A percentile compares a stretch with the other conserved stretches of the same genome.
These are phyloP conservation scores for Megacollybia marginata DNA, from an alignment of 768 basidiomycete species.

Conservation along the genomic window DNA sequence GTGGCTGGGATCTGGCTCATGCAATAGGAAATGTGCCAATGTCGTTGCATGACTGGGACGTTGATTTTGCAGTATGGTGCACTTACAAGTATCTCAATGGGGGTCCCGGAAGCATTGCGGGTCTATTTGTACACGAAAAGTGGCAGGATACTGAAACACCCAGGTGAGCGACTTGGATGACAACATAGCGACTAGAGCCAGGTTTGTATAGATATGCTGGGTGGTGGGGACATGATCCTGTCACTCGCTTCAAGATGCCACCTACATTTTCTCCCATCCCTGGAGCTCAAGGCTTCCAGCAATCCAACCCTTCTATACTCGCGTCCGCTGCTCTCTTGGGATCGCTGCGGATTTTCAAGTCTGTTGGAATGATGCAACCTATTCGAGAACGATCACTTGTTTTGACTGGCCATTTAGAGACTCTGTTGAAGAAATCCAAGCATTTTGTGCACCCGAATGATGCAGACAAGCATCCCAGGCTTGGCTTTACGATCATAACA, in stretches of 20 bases:
- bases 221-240: slow-evolving; percentile 95
- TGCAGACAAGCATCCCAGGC: slow-evolving; percentile 17
- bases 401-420: slow-evolving; percentile 69
- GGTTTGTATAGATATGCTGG: slow-evolving; percentile 63
- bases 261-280: slow-evolving; percentile 72
- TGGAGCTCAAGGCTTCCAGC: slow-evolving; percentile 93
- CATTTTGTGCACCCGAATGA: slow-evolving; percentile 50
- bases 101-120: slow-evolving; percentile 96
- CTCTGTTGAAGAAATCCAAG: slow-evolving; percentile 48
- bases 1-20: slow-evolving; percentile 97
- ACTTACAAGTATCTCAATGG: slow-evolving; percentile 98
- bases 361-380: slow-evolving; percentile 65
- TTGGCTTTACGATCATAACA: slow-evolving; percentile 89
- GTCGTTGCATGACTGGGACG: slow-evolving; percentile 84
- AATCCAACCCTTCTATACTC: slow-evolving; percentile 89
- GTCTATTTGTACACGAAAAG: slow-evolving; percentile 80
- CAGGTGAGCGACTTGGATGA: slow-evolving; percentile 38
- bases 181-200: no score
- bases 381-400: slow-evolving; percentile 62
- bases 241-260: slow-evolving; percentile 89
- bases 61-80: slow-evolving; percentile 99
- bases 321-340: slow-evolving; percentile 76
- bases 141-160: slow-evolving; percentile 61
- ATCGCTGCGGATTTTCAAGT: slow-evolving; percentile 72
- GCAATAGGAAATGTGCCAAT: slow-evolving; percentile 91